Evolutionary conservation across 441 rosid genomes (phyloP), one percentile per base, ranked within the genome.

Genomic region (Jatropha podagrica): DNA sequence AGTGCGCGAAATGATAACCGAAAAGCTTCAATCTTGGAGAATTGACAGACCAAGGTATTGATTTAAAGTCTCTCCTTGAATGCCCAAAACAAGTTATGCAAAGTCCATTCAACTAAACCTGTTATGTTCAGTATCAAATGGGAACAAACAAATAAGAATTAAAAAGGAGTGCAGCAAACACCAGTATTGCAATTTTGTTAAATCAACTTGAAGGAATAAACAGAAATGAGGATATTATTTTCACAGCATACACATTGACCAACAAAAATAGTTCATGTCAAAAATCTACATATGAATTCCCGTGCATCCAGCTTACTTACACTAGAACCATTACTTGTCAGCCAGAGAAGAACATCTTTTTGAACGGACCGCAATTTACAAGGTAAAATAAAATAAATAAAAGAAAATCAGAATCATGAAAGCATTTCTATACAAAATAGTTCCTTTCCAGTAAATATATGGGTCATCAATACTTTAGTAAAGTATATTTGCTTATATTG

Each of bases 131-230:
- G 26, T 23, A 37, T 32, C 41, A 32, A 71, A 27, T 27, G 18
- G 17, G 46, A 72, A 38, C 40, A 15, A 56, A 56, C 7, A 23
- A 23, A n/a, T 40, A 55, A 56, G 41, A 52, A 17, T 4, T 0
- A 37, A 17, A 32, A 23, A 9, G 4, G 17, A 52, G 15, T 12
- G 40, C 38, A 32, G 7, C 17, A 61, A 61, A 61, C n/a, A 61
- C 2, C 38, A 26, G 20, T 3, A 23, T 27, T 67, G 40, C 54
- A 11, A 23, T 26, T 12, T 48, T 23, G 48, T 65, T 44, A 20
- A 65, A 65, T 70, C 61, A 42, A 40, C 46, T 42, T 42, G 41
- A 70, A 70, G 38, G 7, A 71, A n/a, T 3, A 42, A 42, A 71
- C 55, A 42, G 65, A 71, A 71, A 72, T 3, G 27, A 14, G 2